Percentiles rank a stretch among this genome's conserved stretches.
These are phyloP conservation scores for Cladosporium sp. DNA, from an alignment of 2,329 filamentous ascomycete species.

Conservation along the genomic window DNA sequence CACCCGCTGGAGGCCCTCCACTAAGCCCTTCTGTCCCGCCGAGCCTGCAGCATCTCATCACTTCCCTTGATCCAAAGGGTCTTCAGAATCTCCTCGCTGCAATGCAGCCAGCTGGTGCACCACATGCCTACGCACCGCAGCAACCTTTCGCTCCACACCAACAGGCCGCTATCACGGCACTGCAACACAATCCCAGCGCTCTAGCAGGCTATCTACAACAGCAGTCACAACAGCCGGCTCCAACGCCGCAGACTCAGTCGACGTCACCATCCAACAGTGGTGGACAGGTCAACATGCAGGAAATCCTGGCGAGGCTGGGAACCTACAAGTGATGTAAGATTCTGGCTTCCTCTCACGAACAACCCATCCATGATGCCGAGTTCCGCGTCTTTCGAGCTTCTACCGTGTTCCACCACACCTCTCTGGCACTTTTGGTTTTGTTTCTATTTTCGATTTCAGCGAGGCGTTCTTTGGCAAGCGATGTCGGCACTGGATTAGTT, in stretches of 20 bases:
- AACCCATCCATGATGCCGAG: not conserved
- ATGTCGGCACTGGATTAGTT: not conserved
- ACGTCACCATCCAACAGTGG: conserved; percentile 17
- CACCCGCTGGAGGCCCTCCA: conserved; percentile 10
- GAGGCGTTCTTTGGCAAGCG: conserved; percentile 1
- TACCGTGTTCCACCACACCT: not conserved
- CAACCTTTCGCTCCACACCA: conserved; percentile 35
- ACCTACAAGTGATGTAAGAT: conserved; percentile 34
- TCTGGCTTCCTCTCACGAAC: not conserved
- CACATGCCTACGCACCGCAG: conserved; percentile 29
- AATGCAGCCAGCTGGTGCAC: conserved; percentile 45
- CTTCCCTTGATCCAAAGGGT: conserved; percentile 67
- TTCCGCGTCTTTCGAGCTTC: not conserved
- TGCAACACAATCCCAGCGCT: conserved; percentile 31
- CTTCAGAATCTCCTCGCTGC: conserved; percentile 71
- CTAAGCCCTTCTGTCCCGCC: conserved; percentile 17
- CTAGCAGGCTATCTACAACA: conserved; percentile 37
- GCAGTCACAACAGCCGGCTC: conserved; percentile 36
- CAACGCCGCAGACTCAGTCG: conserved; percentile 29
- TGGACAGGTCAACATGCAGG: conserved; percentile 59
- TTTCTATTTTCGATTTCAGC: not conserved
- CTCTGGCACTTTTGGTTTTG: not conserved
- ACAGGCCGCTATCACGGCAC: conserved; percentile 35
- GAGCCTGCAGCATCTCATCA: conserved; percentile 66
- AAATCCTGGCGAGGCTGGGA: conserved; percentile 73